Conservation (phyloP, 441 rosid species). For the Hypseocharis bilobata region DNA sequence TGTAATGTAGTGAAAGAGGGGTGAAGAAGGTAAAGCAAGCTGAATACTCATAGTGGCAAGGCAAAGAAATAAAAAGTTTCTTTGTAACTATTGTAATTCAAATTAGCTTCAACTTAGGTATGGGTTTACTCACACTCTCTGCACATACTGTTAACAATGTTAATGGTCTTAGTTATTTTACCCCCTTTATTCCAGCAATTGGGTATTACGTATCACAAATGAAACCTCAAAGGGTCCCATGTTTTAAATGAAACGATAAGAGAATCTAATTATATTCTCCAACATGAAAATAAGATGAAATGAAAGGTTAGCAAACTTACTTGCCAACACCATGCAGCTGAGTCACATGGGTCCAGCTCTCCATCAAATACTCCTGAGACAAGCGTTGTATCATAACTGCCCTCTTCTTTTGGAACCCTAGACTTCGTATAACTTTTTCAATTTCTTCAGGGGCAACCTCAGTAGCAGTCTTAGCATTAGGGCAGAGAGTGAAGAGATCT, state of each 20-base stretch:
- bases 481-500: constrained; percentile 42
- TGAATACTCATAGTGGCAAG: no score
- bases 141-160: no score
- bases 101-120: no score
- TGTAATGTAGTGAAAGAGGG: no score
- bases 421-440: constrained; percentile 35
- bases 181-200: background rate
- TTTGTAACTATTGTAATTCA: no score
- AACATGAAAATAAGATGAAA: background rate
- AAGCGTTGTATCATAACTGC: constrained; percentile 43
- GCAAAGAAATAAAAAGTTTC: no score
- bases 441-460: constrained; percentile 29
- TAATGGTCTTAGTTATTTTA: no score
- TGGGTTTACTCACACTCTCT: no score
- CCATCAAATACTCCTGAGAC: constrained; percentile 51
- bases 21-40: no score
- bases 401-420: constrained; percentile 55
- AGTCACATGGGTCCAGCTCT: constrained; percentile 66
- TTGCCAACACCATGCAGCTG: constrained; percentile 67
- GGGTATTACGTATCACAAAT: background rate
- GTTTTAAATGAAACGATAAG: no score
- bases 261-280: background rate
- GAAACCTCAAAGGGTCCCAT: background rate
- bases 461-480: constrained; percentile 48
- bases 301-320: constrained; percentile 27